Evolutionary conservation across 768 basidiomycete species (phyloP).

Genomic region (Omphalotus guepiniiformis): DNA sequence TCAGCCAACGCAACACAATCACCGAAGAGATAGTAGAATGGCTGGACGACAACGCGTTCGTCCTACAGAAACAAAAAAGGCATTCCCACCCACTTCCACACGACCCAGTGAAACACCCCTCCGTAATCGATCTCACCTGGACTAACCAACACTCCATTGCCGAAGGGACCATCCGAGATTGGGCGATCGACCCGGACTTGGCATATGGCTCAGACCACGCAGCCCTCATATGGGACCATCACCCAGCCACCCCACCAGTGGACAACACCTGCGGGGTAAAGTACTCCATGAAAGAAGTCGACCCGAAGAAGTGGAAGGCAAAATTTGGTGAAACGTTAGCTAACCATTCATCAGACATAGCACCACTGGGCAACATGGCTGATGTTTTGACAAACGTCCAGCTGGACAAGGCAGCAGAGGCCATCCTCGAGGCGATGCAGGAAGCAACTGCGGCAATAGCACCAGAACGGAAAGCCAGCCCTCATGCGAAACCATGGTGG

Average conservation of each 20-base stretch:
- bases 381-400: neutral
- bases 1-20: neutral
- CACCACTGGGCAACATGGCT: neutral
- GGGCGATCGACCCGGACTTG: constrained; percentile 14
- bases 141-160: constrained; percentile 9
- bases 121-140: constrained; percentile 19
- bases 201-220: constrained; percentile 18
- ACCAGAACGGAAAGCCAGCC: neutral
- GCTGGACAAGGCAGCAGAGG: constrained; percentile 4
- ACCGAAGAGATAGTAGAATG: constrained; percentile 15
- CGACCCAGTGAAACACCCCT: constrained; percentile 2
- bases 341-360: neutral
- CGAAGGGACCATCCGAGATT: constrained; percentile 14
- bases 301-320: constrained; percentile 14
- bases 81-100: constrained; percentile 14
- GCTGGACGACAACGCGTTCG: constrained; percentile 11
- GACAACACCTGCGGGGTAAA: constrained; percentile 13
- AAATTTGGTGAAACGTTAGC: constrained; percentile 9
- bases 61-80: constrained; percentile 17
- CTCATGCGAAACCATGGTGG: constrained; percentile 19
- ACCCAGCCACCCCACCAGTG: constrained; percentile 13
- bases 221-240: constrained; percentile 16
- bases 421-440: constrained; percentile 5
- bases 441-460: constrained; percentile 2
- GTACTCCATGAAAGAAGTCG: constrained; percentile 16